Conservation (phyloP, 169 alveolate genomes). For the Plasmodium gallinaceum region DNA sequence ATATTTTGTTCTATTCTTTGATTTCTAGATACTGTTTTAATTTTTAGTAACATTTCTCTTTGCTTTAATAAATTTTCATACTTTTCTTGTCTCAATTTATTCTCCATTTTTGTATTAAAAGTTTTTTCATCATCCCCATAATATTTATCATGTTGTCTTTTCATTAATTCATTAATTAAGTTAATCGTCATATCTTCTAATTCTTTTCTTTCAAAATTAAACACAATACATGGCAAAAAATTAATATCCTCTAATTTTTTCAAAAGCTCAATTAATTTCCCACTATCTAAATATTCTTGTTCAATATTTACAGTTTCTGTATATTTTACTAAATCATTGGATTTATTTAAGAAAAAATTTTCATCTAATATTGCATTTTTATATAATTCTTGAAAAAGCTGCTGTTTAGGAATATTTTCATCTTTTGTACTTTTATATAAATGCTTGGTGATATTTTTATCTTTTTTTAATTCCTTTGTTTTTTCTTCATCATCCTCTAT, state of each 20-base stretch:
- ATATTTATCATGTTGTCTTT: constrained; percentile 90
- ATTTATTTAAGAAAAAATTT: constrained; percentile 28
- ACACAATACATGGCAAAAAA: constrained; percentile 91
- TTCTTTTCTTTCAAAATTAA: constrained; percentile 89
- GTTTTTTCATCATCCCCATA: constrained; percentile 89
- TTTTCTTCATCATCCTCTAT: not conserved
- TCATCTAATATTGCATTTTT: constrained; percentile 51
- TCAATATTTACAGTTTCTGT: constrained; percentile 75
- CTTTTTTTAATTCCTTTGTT: not conserved
- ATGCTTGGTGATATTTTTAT: constrained; percentile 9
- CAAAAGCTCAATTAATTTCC: constrained; percentile 81
- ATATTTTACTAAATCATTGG: constrained; percentile 69
- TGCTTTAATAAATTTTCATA: constrained; percentile 86
- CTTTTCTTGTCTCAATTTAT: constrained; percentile 86
- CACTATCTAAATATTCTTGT: constrained; percentile 82
- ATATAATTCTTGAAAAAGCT: constrained; percentile 53
- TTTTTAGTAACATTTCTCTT: constrained; percentile 86
- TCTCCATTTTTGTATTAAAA: constrained; percentile 85
- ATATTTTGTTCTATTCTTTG: constrained; percentile 91
- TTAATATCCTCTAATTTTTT: constrained; percentile 85
- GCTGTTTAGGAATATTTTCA: constrained; percentile 35
- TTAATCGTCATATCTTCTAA: constrained; percentile 86
- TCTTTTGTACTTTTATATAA: constrained; percentile 16
- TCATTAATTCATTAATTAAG: constrained; percentile 82
- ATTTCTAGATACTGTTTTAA: constrained; percentile 86